Evolutionary conservation across 2,329 filamentous ascomycete genomes (phyloP), one percentile per base, ranked within the genome.

Genomic region (Botryotinia convoluta): DNA sequence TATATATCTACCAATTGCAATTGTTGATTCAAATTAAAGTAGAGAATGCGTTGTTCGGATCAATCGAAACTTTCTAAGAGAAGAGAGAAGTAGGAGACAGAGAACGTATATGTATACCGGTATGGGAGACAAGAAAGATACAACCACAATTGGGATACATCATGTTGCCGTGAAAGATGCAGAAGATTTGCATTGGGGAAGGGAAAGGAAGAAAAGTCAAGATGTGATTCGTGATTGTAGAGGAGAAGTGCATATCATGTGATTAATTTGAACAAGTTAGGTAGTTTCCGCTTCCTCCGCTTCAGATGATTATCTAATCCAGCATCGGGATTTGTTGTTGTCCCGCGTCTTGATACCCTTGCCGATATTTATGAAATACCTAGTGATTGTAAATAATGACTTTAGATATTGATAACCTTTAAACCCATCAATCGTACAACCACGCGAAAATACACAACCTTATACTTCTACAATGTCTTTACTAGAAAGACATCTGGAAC

Each of bases 401-500:
- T 35, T 51, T 37, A 32, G 9, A 51, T 54, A 51, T 54, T 71
- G 59, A 61, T 29, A 60, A 59, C 7, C 39, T 71, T 61, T 45
- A 8, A 29, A 35, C 39, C 29, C 14, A 22, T 18, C 29, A 22
- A 8, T 26, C 39, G 7, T 57, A 29, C n/a, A 4, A 20, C 64
- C 44, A 51, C 18, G 32, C 59, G 32, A 16, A 44, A 26, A 3
- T 29, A 54, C 73, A 42, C 12, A 29, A 54, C 32, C 48, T 39
- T 37, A 72, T 35, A 22, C 39, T 39, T 51, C 42, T 64, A 83
- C 74, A 75, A 94, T 94, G 92, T 89, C 91, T 39, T 86, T 93
- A 37, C 86, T 95, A 39, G 86, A 87, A 12, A 88, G 86, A 57
- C 92, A 95, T 80, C 86, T 95, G 39, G 92, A 94, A 84, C 92